Evolutionary conservation across 1,284 basidiomycete genomes (phyloP).

Genomic region (Cystobasidium slooffiae): DNA sequence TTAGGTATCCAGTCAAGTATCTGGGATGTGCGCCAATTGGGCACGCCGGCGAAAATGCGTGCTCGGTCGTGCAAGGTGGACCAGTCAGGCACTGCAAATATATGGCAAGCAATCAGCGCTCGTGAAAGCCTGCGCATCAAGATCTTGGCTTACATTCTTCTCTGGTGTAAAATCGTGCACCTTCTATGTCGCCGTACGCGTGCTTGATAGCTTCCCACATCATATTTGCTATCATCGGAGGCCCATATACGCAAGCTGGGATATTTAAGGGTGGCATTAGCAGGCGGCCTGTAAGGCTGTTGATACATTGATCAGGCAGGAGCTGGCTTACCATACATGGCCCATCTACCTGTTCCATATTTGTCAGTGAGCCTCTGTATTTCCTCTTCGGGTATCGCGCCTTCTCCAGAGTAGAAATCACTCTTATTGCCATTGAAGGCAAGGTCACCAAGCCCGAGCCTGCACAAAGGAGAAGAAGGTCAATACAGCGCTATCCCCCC

Average conservation of each 20-base stretch:
- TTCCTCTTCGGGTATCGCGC: too few species aligned
- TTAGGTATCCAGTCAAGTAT: too few species aligned
- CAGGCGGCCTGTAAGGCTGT: conserved; percentile 45
- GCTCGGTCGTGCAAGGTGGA: conserved; percentile 49
- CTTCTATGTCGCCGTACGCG: conserved; percentile 46
- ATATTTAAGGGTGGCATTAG: not conserved
- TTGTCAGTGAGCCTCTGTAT: too few species aligned
- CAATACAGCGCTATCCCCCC: too few species aligned
- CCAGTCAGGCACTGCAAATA: not conserved
- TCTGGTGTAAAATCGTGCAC: conserved; percentile 43
- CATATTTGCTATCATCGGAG: conserved; percentile 35
- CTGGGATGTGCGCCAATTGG: conserved; percentile 35
- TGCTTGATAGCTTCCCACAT: conserved; percentile 47
- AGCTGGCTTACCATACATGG: too few species aligned
- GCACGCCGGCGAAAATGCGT: conserved; percentile 50
- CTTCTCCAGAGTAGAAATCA: too few species aligned
- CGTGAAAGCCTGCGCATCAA: not conserved
- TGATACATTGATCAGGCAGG: conserved; percentile 46
- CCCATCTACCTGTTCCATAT: too few species aligned
- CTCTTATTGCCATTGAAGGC: too few species aligned
- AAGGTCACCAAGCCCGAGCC: too few species aligned
- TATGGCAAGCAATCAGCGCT: not conserved
- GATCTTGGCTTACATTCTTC: conserved; percentile 20
- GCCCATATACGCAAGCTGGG: conserved; percentile 46
- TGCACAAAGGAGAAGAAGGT: too few species aligned